A percentile compares a stretch with the other conserved stretches of the same genome.
Conservation (phyloP, 169 alveolate species). For the Perkinsus marinus region DNA sequence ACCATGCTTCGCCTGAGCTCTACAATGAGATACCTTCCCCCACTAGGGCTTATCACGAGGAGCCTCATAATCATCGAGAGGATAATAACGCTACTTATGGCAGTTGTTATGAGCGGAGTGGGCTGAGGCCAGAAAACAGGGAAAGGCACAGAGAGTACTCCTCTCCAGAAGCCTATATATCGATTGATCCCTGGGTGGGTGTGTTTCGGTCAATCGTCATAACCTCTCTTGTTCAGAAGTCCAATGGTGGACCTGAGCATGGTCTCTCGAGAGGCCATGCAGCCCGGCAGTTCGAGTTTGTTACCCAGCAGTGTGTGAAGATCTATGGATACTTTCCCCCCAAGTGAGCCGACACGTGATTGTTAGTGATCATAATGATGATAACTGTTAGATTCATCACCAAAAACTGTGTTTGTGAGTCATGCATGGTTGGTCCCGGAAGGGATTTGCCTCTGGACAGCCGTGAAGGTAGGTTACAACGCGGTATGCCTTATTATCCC, state of each 20-base stretch:
- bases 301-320: not conserved
- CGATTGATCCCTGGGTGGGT: not conserved
- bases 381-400: not conserved
- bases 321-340: not conserved
- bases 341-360: not conserved
- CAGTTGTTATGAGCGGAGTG: not conserved
- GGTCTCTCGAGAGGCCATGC: not conserved
- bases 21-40: not conserved
- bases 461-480: not conserved
- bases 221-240: too few species aligned
- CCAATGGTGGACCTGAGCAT: not conserved
- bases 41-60: not conserved
- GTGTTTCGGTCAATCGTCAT: too few species aligned
- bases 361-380: too few species aligned
- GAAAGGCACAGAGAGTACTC: not conserved
- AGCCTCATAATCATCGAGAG: not conserved
- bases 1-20: not conserved
- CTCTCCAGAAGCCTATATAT: not conserved
- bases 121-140: not conserved
- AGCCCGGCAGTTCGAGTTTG: not conserved
- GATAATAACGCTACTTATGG: not conserved
- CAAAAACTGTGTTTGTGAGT: not conserved
- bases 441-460: not conserved
- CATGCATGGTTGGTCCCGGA: not conserved
- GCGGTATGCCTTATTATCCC: not conserved